A percentile compares a stretch with the other conserved stretches of the same genome.
Conservation (phyloP, 768 basidiomycete species). For the Boletellus ananas region DNA sequence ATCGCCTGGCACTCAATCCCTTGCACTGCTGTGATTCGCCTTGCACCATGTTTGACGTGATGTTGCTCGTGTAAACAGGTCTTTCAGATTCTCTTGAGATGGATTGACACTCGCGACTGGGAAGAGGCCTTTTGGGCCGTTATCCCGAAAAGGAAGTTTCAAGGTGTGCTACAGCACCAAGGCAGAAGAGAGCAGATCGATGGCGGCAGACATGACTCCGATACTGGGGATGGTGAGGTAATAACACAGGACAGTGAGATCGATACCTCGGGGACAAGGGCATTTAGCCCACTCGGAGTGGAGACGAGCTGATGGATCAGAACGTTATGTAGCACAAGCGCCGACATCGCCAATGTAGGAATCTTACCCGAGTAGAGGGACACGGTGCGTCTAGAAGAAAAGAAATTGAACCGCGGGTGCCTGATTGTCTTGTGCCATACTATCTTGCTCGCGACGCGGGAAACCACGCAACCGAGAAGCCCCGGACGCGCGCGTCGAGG, state of each 20-base stretch:
- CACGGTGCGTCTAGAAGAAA: too few relatives aligned
- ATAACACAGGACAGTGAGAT: background rate
- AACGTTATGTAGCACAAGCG: too few relatives aligned
- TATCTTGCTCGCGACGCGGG: too few relatives aligned
- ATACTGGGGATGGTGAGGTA: background rate
- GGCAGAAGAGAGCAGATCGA: slow-evolving; percentile 5
- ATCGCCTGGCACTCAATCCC: too few relatives aligned
- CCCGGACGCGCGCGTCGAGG: too few relatives aligned
- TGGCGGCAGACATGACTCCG: background rate
- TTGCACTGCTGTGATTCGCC: background rate
- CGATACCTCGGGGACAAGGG: background rate
- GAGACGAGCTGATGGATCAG: background rate
- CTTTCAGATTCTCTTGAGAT: slow-evolving; percentile 87
- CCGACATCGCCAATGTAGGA: too few relatives aligned
- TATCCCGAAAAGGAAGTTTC: slow-evolving; percentile 90
- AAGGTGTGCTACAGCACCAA: slow-evolving; percentile 27
- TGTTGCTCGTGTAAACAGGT: slow-evolving; percentile 38
- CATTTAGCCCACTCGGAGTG: background rate
- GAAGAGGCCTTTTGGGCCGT: slow-evolving; percentile 81
- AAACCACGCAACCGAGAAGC: too few relatives aligned
- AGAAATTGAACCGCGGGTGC: too few relatives aligned
- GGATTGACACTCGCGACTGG: slow-evolving; percentile 87
- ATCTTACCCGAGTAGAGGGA: too few relatives aligned
- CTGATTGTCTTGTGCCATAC: too few relatives aligned
- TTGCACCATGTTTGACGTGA: slow-evolving; percentile 1